Evolutionary conservation across 2,329 filamentous ascomycete genomes (phyloP).

Genomic region (Hypoxylon sp.): DNA sequence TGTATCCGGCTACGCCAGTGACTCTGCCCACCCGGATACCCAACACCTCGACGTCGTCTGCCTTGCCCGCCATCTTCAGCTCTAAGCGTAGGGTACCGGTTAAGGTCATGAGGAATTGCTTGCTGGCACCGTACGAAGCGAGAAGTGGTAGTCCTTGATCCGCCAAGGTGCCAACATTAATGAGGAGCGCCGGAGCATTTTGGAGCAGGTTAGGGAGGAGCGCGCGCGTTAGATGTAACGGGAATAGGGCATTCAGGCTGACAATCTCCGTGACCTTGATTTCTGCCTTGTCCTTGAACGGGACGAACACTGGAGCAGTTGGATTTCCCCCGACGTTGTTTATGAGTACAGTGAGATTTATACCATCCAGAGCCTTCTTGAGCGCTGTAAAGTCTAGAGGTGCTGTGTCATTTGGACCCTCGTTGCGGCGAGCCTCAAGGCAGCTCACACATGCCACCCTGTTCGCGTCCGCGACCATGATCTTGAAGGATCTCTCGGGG

Average conservation of each 20-base stretch:
- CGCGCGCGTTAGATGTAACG: conserved; percentile 60
- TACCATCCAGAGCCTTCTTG: conserved; percentile 45
- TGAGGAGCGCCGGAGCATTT: conserved; percentile 58
- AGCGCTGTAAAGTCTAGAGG: conserved; percentile 31
- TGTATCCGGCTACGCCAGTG: conserved; percentile 12
- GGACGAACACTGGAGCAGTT: conserved; percentile 51
- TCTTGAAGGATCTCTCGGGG: conserved; percentile 56
- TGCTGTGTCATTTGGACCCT: conserved; percentile 1
- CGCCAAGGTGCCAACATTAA: conserved; percentile 64
- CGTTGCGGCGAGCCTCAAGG: conserved; percentile 4
- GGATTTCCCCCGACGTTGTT: conserved; percentile 67
- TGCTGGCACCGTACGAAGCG: conserved; percentile 59
- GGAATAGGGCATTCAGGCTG: conserved; percentile 64
- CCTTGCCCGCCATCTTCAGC: conserved; percentile 46
- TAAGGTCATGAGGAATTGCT: conserved; percentile 60
- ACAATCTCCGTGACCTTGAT: conserved; percentile 58
- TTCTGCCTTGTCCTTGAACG: conserved; percentile 54
- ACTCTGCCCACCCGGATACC: conserved; percentile 23
- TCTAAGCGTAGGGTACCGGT: conserved; percentile 58
- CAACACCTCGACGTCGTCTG: conserved; percentile 16
- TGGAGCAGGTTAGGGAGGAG: conserved; percentile 60
- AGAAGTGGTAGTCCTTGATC: conserved; percentile 63
- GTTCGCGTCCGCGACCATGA: conserved; percentile 60
- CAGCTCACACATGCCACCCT: conserved; percentile 28
- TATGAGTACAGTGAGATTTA: conserved; percentile 64